Evolutionary conservation across 805 yeast species (phyloP).

Genomic region (Ogataea zsoltii): DNA sequence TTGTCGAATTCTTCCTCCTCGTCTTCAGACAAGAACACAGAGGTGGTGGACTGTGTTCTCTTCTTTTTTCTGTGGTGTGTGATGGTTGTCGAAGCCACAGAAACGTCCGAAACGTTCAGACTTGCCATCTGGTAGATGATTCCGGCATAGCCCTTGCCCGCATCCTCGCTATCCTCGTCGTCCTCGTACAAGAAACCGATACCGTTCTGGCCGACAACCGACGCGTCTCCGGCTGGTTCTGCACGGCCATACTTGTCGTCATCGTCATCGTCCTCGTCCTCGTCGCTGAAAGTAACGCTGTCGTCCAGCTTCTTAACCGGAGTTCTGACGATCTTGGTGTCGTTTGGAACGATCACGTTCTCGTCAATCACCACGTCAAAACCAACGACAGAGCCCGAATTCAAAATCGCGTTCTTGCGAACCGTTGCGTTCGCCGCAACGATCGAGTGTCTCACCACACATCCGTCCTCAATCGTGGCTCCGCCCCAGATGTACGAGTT

Average conservation of each 20-base stretch:
- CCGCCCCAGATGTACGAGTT: constrained; percentile 90
- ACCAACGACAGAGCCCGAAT: constrained; percentile 79
- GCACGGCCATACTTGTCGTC: constrained; percentile 19
- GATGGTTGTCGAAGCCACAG: constrained; percentile 50
- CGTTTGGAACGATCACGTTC: constrained; percentile 46
- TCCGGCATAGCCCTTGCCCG: constrained; percentile 37
- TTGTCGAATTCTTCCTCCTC: constrained; percentile 68
- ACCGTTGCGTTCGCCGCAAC: constrained; percentile 67
- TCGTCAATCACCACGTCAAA: constrained; percentile 67
- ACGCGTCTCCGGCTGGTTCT: constrained; percentile 24
- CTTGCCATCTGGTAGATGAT: constrained; percentile 44
- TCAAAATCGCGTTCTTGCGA: constrained; percentile 50
- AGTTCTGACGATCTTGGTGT: constrained; percentile 52
- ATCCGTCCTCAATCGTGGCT: constrained; percentile 67
- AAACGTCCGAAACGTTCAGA: constrained; percentile 52
- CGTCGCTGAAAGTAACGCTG: constrained; percentile 32
- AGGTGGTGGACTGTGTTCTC: constrained; percentile 38
- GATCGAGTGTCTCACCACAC: constrained; percentile 59
- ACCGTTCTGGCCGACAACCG: constrained; percentile 50
- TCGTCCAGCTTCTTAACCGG: constrained; percentile 39
- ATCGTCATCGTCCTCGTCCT: constrained; percentile 31
- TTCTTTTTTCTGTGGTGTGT: constrained; percentile 38
- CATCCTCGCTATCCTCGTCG: constrained; percentile 46
- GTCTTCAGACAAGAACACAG: constrained; percentile 40
- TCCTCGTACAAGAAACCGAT: constrained; percentile 51